Evolutionary conservation across 306 rosid genomes (phyloP).

Genomic region (Lathyrus aphaca): DNA sequence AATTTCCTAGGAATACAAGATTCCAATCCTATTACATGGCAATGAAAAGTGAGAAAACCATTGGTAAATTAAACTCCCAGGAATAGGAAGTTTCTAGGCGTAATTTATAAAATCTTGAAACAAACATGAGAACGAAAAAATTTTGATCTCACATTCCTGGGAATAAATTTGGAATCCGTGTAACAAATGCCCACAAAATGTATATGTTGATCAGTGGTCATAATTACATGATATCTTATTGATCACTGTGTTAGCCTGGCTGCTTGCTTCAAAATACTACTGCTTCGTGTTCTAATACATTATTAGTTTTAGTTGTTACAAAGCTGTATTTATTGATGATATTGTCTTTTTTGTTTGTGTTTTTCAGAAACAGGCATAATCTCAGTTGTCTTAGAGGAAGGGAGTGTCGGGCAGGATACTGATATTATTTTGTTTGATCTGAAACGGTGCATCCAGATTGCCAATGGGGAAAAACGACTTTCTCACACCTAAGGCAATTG

Average conservation of each 20-base stretch:
- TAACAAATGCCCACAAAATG: background rate
- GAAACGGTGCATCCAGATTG: slow-evolving; percentile 25
- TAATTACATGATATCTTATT: background rate
- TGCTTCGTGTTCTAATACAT: background rate
- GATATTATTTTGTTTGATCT: slow-evolving; percentile 17
- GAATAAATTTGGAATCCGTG: no score
- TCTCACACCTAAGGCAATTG: slow-evolving; percentile 87
- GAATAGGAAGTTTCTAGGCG: no score
- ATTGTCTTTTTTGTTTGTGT: background rate
- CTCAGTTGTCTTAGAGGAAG: background rate
- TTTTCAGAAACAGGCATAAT: background rate
- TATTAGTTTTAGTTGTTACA: background rate
- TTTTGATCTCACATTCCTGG: no score
- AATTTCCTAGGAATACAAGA: no score
- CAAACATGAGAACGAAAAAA: no score
- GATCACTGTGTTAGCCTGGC: background rate
- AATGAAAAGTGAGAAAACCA: no score
- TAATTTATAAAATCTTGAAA: no score
- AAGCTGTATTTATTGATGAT: background rate
- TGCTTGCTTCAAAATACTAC: background rate
- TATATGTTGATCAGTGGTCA: slow-evolving; percentile 6
- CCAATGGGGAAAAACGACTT: slow-evolving; percentile 89
- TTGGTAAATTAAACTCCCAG: no score
- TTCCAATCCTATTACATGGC: no score
- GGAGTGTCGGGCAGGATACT: background rate